A percentile compares a stretch with the other conserved stretches of the same genome.
Evolutionary conservation across 2,329 filamentous ascomycete species (phyloP).

Genomic region (Ustilaginoidea virens): DNA sequence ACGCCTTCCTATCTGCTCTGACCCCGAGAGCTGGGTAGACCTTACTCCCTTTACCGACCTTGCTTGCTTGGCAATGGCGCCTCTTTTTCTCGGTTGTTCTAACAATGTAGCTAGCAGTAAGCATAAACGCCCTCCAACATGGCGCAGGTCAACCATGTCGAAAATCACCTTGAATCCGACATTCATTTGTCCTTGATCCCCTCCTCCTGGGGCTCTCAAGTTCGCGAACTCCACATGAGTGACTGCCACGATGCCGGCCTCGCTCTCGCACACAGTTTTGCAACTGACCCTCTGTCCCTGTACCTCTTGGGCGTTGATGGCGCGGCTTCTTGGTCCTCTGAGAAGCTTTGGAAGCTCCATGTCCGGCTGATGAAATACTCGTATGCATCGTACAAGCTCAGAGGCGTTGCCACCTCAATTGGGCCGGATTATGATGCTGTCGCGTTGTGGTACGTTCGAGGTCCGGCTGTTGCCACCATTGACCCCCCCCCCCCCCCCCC

Average conservation of each 20-base stretch:
- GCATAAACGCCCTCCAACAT: conserved; percentile 6
- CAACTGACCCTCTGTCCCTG: conserved; percentile 54
- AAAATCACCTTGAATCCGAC: conserved; percentile 2
- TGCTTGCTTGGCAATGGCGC: not conserved
- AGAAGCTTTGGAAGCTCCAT: conserved; percentile 63
- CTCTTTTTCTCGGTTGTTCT: conserved; percentile 2
- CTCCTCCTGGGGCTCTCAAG: conserved; percentile 33
- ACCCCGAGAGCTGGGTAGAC: conserved; percentile 3
- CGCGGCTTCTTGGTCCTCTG: conserved; percentile 42
- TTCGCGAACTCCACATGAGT: conserved; percentile 47
- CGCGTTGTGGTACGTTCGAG: conserved; percentile 49
- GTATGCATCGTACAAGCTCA: conserved; percentile 58
- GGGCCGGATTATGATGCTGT: conserved; percentile 65
- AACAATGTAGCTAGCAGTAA: conserved; percentile 5
- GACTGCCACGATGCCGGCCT: conserved; percentile 59
- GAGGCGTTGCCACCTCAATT: conserved; percentile 58
- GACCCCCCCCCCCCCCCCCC: not conserved
- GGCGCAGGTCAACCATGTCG: conserved; percentile 3
- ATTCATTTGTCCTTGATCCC: conserved; percentile 31
- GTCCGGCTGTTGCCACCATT: not conserved
- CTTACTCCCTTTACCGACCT: not conserved
- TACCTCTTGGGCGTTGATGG: conserved; percentile 65
- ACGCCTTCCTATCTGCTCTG: conserved; percentile 3
- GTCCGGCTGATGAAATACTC: conserved; percentile 64
- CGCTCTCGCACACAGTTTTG: conserved; percentile 65